These are phyloP conservation scores for Scenedesmus sp. DNA, from an alignment of 163 green algal species.

Conservation along the genomic window DNA sequence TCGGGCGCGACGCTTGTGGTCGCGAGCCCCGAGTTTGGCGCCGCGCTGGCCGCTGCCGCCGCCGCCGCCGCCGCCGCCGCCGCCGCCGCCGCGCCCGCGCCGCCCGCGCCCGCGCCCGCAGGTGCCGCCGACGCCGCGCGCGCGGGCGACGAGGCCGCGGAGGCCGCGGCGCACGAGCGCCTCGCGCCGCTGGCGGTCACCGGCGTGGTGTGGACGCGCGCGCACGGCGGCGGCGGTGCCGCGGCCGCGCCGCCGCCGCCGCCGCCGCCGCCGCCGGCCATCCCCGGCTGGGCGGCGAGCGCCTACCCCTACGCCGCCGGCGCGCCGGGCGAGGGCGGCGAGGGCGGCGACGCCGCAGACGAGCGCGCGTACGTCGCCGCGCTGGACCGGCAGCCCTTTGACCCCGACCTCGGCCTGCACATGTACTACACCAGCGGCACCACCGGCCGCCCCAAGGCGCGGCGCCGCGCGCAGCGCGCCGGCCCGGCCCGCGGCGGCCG, in stretches of 20 bases:
- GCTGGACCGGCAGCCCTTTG: no score
- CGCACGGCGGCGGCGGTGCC: background rate
- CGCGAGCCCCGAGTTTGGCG: slow-evolving; percentile 59
- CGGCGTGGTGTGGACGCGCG: no score
- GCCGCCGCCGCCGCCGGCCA: background rate
- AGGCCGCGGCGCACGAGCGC: no score
- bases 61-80: background rate
- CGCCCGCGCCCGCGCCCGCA: no score
- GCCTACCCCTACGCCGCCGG: background rate
- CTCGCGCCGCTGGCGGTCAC: no score
- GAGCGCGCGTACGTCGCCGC: no score
- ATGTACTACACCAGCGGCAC: slow-evolving; percentile 88
- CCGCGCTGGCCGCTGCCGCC: slow-evolving; percentile 1
- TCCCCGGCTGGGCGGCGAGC: background rate
- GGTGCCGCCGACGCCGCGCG: no score
- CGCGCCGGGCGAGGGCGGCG: background rate
- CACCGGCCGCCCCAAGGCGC: slow-evolving; percentile 86
- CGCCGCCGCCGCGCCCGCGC: background rate
- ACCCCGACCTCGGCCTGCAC: slow-evolving; percentile 76
- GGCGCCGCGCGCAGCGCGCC: no score
- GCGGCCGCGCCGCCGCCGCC: background rate
- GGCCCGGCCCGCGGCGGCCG: no score
- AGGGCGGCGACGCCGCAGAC: slow-evolving; percentile 13
- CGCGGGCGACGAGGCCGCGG: no score
- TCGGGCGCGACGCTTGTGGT: slow-evolving; percentile 63